phyloP scores from a whole-genome alignment of 345 rosid genomes.

The Ceriops zippeliana region DNA sequence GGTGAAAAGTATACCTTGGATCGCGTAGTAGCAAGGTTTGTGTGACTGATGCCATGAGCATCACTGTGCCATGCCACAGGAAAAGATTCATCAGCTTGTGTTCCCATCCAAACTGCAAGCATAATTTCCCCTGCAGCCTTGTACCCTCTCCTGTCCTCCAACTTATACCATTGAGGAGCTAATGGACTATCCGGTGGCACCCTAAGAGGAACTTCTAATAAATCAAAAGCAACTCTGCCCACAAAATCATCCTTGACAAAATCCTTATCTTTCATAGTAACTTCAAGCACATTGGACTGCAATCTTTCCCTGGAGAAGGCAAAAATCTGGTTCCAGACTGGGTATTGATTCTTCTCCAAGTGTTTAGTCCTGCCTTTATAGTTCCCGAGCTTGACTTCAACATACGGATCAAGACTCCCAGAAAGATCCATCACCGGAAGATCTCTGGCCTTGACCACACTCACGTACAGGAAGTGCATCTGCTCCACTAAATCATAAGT shows the following conservation, averaged over 20 bases:
- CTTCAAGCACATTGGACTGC: constrained; percentile 33
- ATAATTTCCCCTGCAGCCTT: constrained; percentile 24
- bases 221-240: constrained; percentile 20
- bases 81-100: constrained; percentile 36
- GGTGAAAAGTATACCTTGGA: constrained; percentile 32
- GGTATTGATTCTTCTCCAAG: constrained; percentile 27
- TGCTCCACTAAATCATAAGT: constrained; percentile 34
- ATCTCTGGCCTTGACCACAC: constrained; percentile 30
- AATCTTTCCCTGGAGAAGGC: constrained; percentile 30
- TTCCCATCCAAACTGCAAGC: constrained; percentile 37
- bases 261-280: constrained; percentile 31
- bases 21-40: constrained; percentile 23
- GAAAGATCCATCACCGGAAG: constrained; percentile 32
- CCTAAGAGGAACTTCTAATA: constrained; percentile 24
- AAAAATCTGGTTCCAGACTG: constrained; percentile 27
- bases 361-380: constrained; percentile 28
- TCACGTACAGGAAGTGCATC: constrained; percentile 30
- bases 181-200: constrained; percentile 35
- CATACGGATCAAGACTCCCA: constrained; percentile 36
- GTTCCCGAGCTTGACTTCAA: constrained; percentile 35
- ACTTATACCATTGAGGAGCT: constrained; percentile 34
- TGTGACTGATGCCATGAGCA: constrained; percentile 27
- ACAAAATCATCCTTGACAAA: constrained; percentile 35
- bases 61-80: constrained; percentile 37
- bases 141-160: constrained; percentile 23